These are phyloP conservation scores for Boletus pseudopeckii DNA, from an alignment of 768 basidiomycete genomes.

Conservation along the genomic window DNA sequence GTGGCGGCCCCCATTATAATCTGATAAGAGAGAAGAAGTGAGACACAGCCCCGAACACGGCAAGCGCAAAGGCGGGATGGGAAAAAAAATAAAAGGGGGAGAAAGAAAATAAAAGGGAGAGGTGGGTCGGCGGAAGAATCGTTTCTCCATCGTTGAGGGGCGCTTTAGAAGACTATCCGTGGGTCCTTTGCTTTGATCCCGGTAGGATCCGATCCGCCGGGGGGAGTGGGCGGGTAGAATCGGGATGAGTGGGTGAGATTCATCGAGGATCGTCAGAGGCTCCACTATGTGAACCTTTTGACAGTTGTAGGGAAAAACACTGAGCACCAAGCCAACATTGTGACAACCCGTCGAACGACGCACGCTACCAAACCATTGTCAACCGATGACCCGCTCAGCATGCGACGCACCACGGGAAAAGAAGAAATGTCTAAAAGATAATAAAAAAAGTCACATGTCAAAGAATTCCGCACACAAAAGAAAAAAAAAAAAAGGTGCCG, in stretches of 20 bases:
- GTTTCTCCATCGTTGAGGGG: not conserved
- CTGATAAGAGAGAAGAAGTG: not conserved
- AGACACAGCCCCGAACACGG: not conserved
- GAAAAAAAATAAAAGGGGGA: not conserved
- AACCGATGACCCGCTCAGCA: not conserved
- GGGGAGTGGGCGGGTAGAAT: not conserved
- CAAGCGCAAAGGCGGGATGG: not conserved
- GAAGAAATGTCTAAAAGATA: not conserved
- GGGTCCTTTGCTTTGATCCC: not conserved
- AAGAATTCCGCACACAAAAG: not conserved
- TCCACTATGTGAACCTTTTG: not conserved
- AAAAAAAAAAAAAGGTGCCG: not conserved
- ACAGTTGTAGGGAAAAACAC: not conserved
- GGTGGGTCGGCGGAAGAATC: not conserved
- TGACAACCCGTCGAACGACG: slow-evolving; percentile 5
- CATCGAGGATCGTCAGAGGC: not conserved
- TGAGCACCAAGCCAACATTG: not conserved
- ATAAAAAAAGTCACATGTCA: not conserved
- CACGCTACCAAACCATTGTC: not conserved
- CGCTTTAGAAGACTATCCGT: not conserved
- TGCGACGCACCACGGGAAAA: not conserved
- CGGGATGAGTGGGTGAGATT: not conserved
- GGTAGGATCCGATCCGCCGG: not conserved
- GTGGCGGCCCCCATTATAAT: not conserved
- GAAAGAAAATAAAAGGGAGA: not conserved